Percentiles rank a stretch among this genome's conserved stretches.
Evolutionary conservation across 176 grass and related monocot genomes (phyloP).

Genomic region (Alloteropsis semialata): DNA sequence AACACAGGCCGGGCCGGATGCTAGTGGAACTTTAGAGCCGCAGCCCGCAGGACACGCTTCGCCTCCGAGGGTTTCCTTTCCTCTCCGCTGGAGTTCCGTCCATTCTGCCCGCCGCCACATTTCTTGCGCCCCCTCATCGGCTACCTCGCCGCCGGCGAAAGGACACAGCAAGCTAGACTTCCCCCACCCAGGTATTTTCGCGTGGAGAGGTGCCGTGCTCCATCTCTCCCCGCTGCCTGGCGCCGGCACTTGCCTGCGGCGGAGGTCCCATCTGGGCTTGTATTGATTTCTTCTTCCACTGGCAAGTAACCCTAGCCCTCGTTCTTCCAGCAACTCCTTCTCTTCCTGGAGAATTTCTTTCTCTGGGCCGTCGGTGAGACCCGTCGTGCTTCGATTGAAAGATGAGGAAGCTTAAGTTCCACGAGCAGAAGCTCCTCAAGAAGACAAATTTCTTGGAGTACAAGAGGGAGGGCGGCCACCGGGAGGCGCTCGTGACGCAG

Average conservation of each 20-base stretch:
- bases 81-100: no score
- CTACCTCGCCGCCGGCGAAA: background rate
- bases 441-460: slow-evolving; percentile 54
- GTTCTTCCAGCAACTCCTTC: background rate
- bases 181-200: background rate
- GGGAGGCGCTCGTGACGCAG: slow-evolving; percentile 47
- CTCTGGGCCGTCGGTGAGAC: no score
- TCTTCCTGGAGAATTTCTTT: background rate
- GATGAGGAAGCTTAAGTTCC: slow-evolving; percentile 65
- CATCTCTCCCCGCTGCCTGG: no score
- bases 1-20: no score
- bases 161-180: background rate
- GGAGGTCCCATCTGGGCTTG: background rate
- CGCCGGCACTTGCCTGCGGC: no score
- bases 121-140: background rate
- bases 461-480: slow-evolving; percentile 48
- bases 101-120: background rate
- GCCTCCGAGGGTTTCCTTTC: no score
- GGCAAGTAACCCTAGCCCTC: background rate
- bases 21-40: no score
- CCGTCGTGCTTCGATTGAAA: background rate
- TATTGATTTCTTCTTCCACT: background rate
- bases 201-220: background rate
- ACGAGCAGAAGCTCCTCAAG: slow-evolving; percentile 66
- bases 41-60: no score